A percentile compares a stretch with the other conserved stretches of the same genome.
Evolutionary conservation across 495 filamentous ascomycete genomes (phyloP).

Genomic region (Xylaria acuta): DNA sequence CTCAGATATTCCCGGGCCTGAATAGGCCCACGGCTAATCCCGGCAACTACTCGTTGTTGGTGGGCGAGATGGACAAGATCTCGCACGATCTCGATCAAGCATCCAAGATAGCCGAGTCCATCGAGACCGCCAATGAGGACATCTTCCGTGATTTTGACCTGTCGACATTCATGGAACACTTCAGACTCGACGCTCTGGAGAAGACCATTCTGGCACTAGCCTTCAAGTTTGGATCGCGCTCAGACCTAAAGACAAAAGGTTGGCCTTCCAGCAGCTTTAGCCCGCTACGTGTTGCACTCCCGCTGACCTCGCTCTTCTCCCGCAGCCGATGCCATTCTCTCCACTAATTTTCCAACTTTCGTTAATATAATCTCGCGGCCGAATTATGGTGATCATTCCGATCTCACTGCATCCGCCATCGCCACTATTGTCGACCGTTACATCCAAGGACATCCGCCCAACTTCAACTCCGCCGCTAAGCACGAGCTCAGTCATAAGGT

Average conservation of each 20-base stretch:
- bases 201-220: slow-evolving; percentile 90
- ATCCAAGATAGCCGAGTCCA: slow-evolving; percentile 87
- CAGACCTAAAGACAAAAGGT: slow-evolving; percentile 91
- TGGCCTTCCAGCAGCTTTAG: slow-evolving; percentile 27
- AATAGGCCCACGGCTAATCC: slow-evolving; percentile 74
- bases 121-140: slow-evolving; percentile 82
- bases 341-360: slow-evolving; percentile 75
- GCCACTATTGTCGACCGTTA: slow-evolving; percentile 81
- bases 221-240: slow-evolving; percentile 77
- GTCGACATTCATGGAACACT: slow-evolving; percentile 89
- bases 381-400: slow-evolving; percentile 61
- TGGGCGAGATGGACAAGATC: slow-evolving; percentile 85
- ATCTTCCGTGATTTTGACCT: slow-evolving; percentile 95
- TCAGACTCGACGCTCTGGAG: slow-evolving; percentile 84
- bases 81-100: slow-evolving; percentile 79
- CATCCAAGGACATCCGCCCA: slow-evolving; percentile 78
- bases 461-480: slow-evolving; percentile 78
- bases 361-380: slow-evolving; percentile 70
- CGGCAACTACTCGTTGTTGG: slow-evolving; percentile 80
- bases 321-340: slow-evolving; percentile 82
- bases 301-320: slow-evolving; percentile 32
- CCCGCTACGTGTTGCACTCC: slow-evolving; percentile 18
- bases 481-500: slow-evolving; percentile 69
- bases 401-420: slow-evolving; percentile 69
- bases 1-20: slow-evolving; percentile 80